Conservation (phyloP, 75 land plant genomes). For the Selaginella tamariscina region DNA sequence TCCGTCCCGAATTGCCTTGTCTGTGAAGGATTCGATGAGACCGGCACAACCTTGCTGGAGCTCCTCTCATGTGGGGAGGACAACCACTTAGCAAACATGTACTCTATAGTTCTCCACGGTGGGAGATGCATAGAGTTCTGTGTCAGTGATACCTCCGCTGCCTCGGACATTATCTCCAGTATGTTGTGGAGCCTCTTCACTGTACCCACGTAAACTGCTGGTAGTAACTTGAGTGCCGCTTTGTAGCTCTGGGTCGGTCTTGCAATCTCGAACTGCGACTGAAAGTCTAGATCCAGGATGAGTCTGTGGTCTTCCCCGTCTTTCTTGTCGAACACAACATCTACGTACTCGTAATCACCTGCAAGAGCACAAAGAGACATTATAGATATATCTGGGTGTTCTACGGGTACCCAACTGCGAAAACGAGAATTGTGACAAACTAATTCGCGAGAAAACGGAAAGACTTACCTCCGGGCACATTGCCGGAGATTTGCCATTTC, state of each 20-base stretch:
- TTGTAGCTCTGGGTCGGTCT: constrained; percentile 54
- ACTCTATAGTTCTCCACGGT: constrained; percentile 83
- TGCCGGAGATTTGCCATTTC: constrained; percentile 53
- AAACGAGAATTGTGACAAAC: no score
- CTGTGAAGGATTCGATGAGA: background rate
- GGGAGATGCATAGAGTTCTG: constrained; percentile 86
- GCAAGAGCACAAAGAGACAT: background rate
- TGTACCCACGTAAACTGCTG: constrained; percentile 54
- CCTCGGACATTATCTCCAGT: constrained; percentile 71
- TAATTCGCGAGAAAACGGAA: background rate
- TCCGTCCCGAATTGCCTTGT: background rate
- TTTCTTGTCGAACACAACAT: constrained; percentile 35
- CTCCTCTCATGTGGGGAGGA: constrained; percentile 48
- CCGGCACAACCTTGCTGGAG: background rate
- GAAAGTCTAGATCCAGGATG: constrained; percentile 73
- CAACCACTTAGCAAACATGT: constrained; percentile 67
- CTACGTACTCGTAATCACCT: constrained; percentile 88
- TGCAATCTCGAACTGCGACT: constrained; percentile 60
- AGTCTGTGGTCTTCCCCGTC: constrained; percentile 32
- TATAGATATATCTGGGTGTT: no score
- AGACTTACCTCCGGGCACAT: constrained; percentile 66
- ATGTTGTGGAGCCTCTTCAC: constrained; percentile 36
- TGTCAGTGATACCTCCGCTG: constrained; percentile 55
- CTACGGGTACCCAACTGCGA: no score
- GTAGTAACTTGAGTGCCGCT: constrained; percentile 44